Conservation (phyloP, 2,329 filamentous ascomycete genomes). For the Gaeumannomyces tritici region DNA sequence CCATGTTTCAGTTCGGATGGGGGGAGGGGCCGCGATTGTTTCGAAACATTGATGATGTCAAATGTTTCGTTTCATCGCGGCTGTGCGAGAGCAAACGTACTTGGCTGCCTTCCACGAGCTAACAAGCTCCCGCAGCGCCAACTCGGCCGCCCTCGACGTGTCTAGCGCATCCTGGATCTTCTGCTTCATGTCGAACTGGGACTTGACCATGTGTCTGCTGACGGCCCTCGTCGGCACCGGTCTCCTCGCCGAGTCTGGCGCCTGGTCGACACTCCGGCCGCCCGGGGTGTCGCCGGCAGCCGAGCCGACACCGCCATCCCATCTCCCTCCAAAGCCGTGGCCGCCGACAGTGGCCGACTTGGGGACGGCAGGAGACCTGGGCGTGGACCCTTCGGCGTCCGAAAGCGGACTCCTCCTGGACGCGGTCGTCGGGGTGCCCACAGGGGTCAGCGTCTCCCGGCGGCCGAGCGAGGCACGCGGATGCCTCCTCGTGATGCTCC, state of each 20-base stretch:
- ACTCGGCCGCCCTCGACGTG: slow-evolving; percentile 71
- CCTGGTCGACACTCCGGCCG: slow-evolving; percentile 17
- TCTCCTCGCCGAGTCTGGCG: slow-evolving; percentile 24
- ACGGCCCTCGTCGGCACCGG: slow-evolving; percentile 29
- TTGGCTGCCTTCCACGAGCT: slow-evolving; percentile 75
- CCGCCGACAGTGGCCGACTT: slow-evolving; percentile 9
- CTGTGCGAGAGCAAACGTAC: slow-evolving; percentile 36
- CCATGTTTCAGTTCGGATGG: not conserved
- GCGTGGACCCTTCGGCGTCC: slow-evolving; percentile 25
- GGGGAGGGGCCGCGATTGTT: not conserved
- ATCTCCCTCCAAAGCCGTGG: slow-evolving; percentile 34
- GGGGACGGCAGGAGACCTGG: slow-evolving; percentile 25
- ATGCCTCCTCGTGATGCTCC: slow-evolving; percentile 78
- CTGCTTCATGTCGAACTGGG: slow-evolving; percentile 53
- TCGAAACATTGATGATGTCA: not conserved
- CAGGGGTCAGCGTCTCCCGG: slow-evolving; percentile 52
- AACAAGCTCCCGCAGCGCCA: slow-evolving; percentile 75
- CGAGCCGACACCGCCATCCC: slow-evolving; percentile 55
- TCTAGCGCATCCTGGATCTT: slow-evolving; percentile 62
- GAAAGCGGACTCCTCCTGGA: slow-evolving; percentile 29
- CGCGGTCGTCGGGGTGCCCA: slow-evolving; percentile 35
- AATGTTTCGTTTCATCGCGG: not conserved
- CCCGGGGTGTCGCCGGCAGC: slow-evolving; percentile 33
- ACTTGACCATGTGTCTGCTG: slow-evolving; percentile 44
- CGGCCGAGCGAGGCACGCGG: slow-evolving; percentile 51